Evolutionary conservation across 805 yeast genomes (phyloP), one percentile per base, ranked within the genome.

Genomic region (Yamadazyma philogaea): DNA sequence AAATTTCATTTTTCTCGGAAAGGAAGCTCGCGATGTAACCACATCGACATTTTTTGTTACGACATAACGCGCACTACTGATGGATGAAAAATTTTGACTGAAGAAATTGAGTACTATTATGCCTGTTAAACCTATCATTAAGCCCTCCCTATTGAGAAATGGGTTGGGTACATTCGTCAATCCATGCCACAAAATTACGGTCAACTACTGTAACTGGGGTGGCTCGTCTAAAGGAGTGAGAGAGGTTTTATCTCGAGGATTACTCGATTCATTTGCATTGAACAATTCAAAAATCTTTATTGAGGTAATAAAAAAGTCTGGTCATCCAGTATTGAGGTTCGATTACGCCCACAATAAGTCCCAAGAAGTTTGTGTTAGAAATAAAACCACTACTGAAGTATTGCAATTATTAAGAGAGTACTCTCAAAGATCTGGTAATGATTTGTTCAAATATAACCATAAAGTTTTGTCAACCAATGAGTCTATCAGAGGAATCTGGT

Each of bases 401-500:
- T 74, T 75, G 42, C 72, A 79, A 49, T 87, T 87, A 61, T 64
- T 89, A 43, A 66, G 75, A 18, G 71, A 85, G 36, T 65, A 85
- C 54, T 69, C 77, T 47, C 84, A 82, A 59, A 70, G 89, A 20
- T 76, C 85, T 37, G 97, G 97, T 39, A 81, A 80, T 55, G 56
- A 59, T 8, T 74, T 77, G 55, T 68, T 75, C 53, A 84, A 84
- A 62, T 79, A 71, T 52, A 81, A 86, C 58, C 84, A 87, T 44
- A 68, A 64, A 56, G 98, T 93, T 27, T 77, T 81, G 63, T 83
- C 95, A 32, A 65, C 76, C 48, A 93, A 91, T 60, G 78, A 76
- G 42, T 81, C 95, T 43, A 89, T 91, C 14, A 84, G 99, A 74
- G 99, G 99, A 57, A 75, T 93, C 37, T 93, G 99, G 99, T 89